These are phyloP conservation scores for Arctium minus DNA, from an alignment of 129 eudicot species.

Conservation along the genomic window DNA sequence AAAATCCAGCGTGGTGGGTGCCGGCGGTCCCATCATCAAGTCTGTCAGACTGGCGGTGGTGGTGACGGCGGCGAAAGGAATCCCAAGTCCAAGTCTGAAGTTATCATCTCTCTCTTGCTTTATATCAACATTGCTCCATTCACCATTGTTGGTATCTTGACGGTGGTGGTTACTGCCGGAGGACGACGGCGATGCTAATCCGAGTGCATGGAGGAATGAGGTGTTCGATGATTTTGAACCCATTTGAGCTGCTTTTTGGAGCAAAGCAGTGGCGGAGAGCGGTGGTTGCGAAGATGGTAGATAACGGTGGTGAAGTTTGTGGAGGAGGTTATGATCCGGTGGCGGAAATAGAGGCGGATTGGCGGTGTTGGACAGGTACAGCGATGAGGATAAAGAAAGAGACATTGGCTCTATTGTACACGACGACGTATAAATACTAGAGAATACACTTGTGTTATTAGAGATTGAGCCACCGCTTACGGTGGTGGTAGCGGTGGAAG, in stretches of 20 bases:
- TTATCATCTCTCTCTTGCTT: constrained; percentile 33
- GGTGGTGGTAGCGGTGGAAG: constrained; percentile 14
- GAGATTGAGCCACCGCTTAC: constrained; percentile 39
- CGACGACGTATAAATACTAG: constrained; percentile 59
- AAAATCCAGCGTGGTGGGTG: constrained; percentile 70
- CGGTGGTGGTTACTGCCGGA: constrained; percentile 23
- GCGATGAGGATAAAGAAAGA: constrained; percentile 61
- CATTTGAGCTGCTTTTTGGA: constrained; percentile 87
- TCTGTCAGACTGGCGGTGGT: neutral
- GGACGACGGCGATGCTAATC: constrained; percentile 36
- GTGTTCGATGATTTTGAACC: constrained; percentile 62
- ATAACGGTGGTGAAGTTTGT: neutral
- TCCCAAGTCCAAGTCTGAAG: constrained; percentile 11
- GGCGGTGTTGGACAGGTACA: constrained; percentile 41
- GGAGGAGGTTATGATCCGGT: constrained; percentile 13
- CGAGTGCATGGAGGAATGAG: constrained; percentile 70
- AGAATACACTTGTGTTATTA: constrained; percentile 38
- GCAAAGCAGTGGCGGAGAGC: constrained; percentile 78
- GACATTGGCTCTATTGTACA: constrained; percentile 57
- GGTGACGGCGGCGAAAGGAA: neutral
- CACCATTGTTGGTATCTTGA: constrained; percentile 24
- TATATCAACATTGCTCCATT: constrained; percentile 27
- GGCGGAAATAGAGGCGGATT: constrained; percentile 43
- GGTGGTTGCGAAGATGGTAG: constrained; percentile 49
- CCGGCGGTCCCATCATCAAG: constrained; percentile 50